Conservation (phyloP, 495 filamentous ascomycete genomes). For the Hypoxylon intermedium region DNA sequence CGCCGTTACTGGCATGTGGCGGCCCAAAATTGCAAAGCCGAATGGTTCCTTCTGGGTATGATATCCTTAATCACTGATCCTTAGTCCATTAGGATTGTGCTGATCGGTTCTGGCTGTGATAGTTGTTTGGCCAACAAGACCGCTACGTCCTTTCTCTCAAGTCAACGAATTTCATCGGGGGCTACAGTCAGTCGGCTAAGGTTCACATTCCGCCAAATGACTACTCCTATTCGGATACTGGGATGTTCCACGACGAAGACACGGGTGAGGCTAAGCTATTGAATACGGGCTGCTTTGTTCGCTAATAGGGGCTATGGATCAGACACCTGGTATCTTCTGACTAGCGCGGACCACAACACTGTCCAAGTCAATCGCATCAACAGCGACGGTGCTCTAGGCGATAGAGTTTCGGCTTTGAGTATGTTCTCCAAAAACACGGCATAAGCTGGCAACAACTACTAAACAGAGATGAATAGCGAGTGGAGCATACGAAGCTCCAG, state of each 20-base stretch:
- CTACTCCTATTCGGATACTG: constrained; percentile 56
- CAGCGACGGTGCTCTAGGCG: constrained; percentile 46
- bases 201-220: constrained; percentile 52
- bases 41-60: constrained; percentile 53
- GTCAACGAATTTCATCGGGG: constrained; percentile 43
- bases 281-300: not conserved
- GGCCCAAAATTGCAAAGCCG: constrained; percentile 56
- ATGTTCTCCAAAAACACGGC: not conserved
- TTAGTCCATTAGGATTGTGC: not conserved
- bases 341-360: constrained; percentile 55
- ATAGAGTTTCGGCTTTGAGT: constrained; percentile 42
- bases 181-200: constrained; percentile 46
- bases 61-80: not conserved
- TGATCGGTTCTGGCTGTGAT: constrained; percentile 3
- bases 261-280: constrained; percentile 14
- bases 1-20: constrained; percentile 47
- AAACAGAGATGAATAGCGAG: constrained; percentile 19
- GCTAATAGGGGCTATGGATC: constrained; percentile 4
- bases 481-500: constrained; percentile 55
- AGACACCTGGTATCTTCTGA: constrained; percentile 55
- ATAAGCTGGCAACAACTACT: not conserved
- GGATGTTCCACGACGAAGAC: constrained; percentile 55
- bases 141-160: constrained; percentile 52
- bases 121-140: constrained; percentile 57
- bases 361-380: constrained; percentile 57